phyloP scores from a whole-genome alignment of 768 basidiomycete species.

The Macrolepiota fuliginosa region DNA sequence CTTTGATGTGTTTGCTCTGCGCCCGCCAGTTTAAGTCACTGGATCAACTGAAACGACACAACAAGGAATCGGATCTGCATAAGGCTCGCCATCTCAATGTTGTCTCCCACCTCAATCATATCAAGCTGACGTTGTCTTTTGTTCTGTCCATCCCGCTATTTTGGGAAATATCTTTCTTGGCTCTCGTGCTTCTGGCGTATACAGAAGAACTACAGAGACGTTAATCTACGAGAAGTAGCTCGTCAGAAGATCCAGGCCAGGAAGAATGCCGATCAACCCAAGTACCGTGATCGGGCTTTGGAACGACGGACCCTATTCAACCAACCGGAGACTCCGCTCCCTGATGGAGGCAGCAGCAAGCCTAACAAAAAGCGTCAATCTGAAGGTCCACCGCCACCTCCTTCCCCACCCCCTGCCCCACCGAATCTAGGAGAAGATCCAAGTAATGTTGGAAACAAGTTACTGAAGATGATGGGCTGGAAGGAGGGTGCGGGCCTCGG shows the following conservation, averaged over 20 bases:
- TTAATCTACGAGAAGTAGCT: constrained; percentile 68
- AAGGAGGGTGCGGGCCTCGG: constrained; percentile 87
- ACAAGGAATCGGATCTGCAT: constrained; percentile 91
- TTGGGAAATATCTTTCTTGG: constrained; percentile 1
- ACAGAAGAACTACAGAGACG: constrained; percentile 86
- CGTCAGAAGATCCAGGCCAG: constrained; percentile 60
- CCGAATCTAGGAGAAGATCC: constrained; percentile 77
- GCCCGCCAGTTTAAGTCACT: constrained; percentile 88
- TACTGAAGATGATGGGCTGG: constrained; percentile 99
- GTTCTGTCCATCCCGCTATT: constrained; percentile 5
- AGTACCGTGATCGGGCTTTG: constrained; percentile 93
- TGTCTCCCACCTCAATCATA: constrained; percentile 23
- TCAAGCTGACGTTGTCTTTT: constrained; percentile 27
- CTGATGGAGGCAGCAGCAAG: constrained; percentile 39
- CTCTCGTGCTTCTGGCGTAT: constrained; percentile 14
- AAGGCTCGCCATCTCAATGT: constrained; percentile 67
- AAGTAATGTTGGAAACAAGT: constrained; percentile 86
- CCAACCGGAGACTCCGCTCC: constrained; percentile 82
- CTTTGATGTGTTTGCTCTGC: constrained; percentile 85
- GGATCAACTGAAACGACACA: constrained; percentile 87
- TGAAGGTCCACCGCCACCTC: constrained; percentile 60
- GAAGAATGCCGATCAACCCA: constrained; percentile 54
- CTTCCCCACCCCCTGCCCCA: constrained; percentile 58
- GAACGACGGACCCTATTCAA: constrained; percentile 90
- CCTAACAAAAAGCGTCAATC: constrained; percentile 35